Conservation (phyloP, 1,139 yeast species). For the Nakaseomyces delphensis region DNA sequence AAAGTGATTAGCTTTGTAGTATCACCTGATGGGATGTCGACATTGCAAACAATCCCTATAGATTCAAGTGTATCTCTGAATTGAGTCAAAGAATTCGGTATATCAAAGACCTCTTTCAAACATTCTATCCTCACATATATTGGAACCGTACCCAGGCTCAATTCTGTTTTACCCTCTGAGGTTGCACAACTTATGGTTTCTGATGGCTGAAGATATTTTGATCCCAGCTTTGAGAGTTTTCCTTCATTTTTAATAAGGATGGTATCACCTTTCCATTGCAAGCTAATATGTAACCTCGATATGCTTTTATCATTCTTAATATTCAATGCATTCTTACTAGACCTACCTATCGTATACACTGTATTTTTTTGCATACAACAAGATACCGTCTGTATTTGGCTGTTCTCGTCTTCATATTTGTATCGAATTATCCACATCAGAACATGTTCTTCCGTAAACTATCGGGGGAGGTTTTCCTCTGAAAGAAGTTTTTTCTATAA, state of each 20-base stretch:
- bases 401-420: constrained; percentile 17
- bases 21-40: neutral
- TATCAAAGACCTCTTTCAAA: constrained; percentile 8
- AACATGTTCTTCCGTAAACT: too few species aligned
- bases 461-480: too few species aligned
- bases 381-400: constrained; percentile 13
- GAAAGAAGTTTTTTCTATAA: too few species aligned
- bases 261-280: constrained; percentile 13
- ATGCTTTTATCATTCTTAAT: constrained; percentile 30
- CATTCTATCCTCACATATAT: constrained; percentile 14
- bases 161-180: neutral
- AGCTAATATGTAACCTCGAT: constrained; percentile 25
- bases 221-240: constrained; percentile 21
- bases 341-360: constrained; percentile 25
- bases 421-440: constrained; percentile 27
- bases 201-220: constrained; percentile 14
- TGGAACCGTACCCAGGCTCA: constrained; percentile 25
- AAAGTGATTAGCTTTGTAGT: neutral
- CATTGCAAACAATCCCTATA: constrained; percentile 9
- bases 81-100: constrained; percentile 4
- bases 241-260: constrained; percentile 20
- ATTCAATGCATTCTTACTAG: constrained; percentile 23
- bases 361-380: constrained; percentile 14
- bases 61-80: constrained; percentile 2
- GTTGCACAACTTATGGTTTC: constrained; percentile 13